A percentile compares a stretch with the other conserved stretches of the same genome.
Evolutionary conservation across 2,329 filamentous ascomycete genomes (phyloP).

Genomic region (Calonectria naviculata): DNA sequence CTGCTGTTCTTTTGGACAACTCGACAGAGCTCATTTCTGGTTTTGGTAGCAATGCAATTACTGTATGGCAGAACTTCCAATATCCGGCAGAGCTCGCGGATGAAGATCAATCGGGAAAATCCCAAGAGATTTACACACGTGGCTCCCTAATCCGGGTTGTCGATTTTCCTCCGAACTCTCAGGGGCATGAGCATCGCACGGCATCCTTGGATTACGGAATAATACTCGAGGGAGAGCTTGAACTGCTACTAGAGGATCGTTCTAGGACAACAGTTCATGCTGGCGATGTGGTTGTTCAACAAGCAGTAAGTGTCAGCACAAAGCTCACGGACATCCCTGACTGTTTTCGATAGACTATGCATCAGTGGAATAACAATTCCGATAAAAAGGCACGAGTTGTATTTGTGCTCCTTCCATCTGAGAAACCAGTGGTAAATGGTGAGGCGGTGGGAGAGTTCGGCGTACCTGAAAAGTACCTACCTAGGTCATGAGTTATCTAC

Average conservation of each 20-base stretch:
- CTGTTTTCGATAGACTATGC: neutral
- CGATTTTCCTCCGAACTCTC: conserved; percentile 2
- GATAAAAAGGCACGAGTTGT: neutral
- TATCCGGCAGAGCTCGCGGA: neutral
- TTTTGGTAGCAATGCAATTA: neutral
- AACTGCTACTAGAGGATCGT: neutral
- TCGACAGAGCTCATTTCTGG: neutral
- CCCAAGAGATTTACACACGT: neutral
- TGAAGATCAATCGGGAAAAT: neutral
- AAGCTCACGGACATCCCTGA: neutral
- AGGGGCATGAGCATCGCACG: neutral
- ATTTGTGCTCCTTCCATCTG: neutral
- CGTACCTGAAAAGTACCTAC: neutral
- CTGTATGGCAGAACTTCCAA: neutral
- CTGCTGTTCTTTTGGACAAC: neutral
- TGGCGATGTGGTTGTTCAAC: neutral
- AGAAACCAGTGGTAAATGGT: neutral
- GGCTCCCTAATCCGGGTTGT: neutral
- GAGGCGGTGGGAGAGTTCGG: neutral
- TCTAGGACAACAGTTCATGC: neutral
- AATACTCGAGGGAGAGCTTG: neutral
- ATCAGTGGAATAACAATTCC: conserved; percentile 7
- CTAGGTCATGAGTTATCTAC: neutral
- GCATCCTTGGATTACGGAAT: neutral
- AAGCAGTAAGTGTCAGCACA: neutral